Conservation (phyloP, 805 yeast genomes). For the Pichia cephalocereana region DNA sequence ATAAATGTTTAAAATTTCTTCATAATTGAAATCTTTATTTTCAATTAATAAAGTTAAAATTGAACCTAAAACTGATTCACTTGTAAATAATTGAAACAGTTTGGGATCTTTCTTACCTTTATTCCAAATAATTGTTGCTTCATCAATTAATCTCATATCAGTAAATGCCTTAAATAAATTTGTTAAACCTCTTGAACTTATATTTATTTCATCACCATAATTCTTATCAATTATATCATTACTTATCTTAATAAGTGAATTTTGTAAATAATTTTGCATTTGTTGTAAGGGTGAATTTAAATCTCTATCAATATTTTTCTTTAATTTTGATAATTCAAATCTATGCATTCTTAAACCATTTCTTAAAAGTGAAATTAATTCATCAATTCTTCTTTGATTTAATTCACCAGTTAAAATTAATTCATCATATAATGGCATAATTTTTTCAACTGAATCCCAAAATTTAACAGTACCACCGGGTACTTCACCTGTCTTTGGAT, state of each 20-base stretch:
- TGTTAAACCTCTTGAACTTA: slow-evolving; percentile 45
- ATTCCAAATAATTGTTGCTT: slow-evolving; percentile 63
- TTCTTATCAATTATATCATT: slow-evolving; percentile 24
- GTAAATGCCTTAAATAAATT: slow-evolving; percentile 47
- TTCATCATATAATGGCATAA: slow-evolving; percentile 42
- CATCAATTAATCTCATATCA: slow-evolving; percentile 49
- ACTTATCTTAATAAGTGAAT: slow-evolving; percentile 36
- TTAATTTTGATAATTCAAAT: slow-evolving; percentile 40
- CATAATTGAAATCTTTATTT: slow-evolving; percentile 46
- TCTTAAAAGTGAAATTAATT: slow-evolving; percentile 40
- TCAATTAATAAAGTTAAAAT: slow-evolving; percentile 59
- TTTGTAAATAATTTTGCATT: slow-evolving; percentile 34
- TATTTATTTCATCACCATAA: slow-evolving; percentile 24
- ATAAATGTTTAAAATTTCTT: slow-evolving; percentile 49
- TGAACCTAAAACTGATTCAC: slow-evolving; percentile 59
- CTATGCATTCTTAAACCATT: slow-evolving; percentile 49
- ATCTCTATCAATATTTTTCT: slow-evolving; percentile 51
- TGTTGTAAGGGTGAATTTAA: slow-evolving; percentile 40
- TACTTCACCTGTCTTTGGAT: slow-evolving; percentile 27
- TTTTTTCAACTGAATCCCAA: slow-evolving; percentile 42
- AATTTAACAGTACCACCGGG: slow-evolving; percentile 29
- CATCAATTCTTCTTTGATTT: slow-evolving; percentile 34
- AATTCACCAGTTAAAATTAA: slow-evolving; percentile 39
- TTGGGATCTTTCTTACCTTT: slow-evolving; percentile 37
- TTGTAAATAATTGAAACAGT: slow-evolving; percentile 38